Percentiles rank a stretch among this genome's conserved stretches.
phyloP scores from a whole-genome alignment of 1,284 basidiomycete species.

The Rhodotorula sp. region DNA sequence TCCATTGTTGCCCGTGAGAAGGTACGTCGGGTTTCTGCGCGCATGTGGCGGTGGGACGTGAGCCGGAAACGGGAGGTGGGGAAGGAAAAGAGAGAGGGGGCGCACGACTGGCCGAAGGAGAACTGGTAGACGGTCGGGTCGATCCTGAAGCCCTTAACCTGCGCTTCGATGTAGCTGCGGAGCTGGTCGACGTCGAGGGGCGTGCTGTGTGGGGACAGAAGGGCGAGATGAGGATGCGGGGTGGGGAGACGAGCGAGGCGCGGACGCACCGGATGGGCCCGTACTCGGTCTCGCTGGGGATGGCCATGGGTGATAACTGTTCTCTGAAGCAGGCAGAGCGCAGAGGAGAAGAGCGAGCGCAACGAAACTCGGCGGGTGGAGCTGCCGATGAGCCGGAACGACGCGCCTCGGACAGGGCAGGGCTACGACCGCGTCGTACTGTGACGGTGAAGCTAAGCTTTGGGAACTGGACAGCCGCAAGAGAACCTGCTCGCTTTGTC shows the following conservation, averaged over 20 bases:
- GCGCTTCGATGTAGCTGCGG: slow-evolving; percentile 16
- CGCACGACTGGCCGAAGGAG: slow-evolving; percentile 56
- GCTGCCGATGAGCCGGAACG: too few species aligned
- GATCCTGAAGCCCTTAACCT: slow-evolving; percentile 56
- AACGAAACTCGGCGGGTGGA: too few species aligned
- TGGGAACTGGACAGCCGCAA: too few species aligned
- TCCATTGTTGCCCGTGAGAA: slow-evolving; percentile 71
- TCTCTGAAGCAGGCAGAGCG: too few species aligned
- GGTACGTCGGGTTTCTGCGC: slow-evolving; percentile 93
- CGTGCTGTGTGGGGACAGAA: background rate
- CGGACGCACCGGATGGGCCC: slow-evolving; percentile 21
- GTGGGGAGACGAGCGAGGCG: background rate
- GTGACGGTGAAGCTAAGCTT: too few species aligned
- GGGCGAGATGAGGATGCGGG: background rate
- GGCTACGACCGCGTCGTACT: too few species aligned
- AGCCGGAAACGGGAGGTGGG: background rate
- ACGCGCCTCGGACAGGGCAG: too few species aligned
- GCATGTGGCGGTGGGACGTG: background rate
- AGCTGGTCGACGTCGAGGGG: slow-evolving; percentile 24
- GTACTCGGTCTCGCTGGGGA: slow-evolving; percentile 13
- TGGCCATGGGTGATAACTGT: too few species aligned
- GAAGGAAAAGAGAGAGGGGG: background rate
- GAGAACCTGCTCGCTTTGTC: too few species aligned
- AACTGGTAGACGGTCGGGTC: slow-evolving; percentile 88
- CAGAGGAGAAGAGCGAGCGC: too few species aligned